Evolutionary conservation across 805 yeast species (phyloP), one percentile per base, ranked within the genome.

Genomic region (Martiniozyma abietophila): DNA sequence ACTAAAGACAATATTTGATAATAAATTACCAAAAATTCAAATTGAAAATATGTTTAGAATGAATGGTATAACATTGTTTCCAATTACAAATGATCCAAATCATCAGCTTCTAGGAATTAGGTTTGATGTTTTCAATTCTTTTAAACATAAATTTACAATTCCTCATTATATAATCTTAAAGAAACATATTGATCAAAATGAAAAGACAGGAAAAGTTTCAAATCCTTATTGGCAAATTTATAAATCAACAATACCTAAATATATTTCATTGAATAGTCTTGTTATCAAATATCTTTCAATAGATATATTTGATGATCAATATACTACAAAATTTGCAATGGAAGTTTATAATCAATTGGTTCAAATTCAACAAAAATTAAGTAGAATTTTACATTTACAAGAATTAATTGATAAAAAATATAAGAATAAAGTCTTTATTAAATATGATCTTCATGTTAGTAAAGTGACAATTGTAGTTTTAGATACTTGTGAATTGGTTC

Each of bases 11-110:
- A 14, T 18, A 14, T 16, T 18, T 19, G 9, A n/a, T 15, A 32
- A 8, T 33, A 21, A 22, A 25, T 25, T 27, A n/a, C 14, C 26
- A 9, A 55, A 56, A 29, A 61, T 67, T 25, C 51, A 62, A 28
- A 45, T 59, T 29, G 79, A 72, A 39, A 71, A 69, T 41, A 51
- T 69, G 14, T 61, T 58, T 36, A 46, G 79, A 34, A 45, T 71
- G 37, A 67, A 62, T 6, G 76, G 76, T 2, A 46, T 67, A 20
- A 71, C 77, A 0, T 67, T 67, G 0, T 72, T 72, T 35, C 72
- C 74, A 1, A 57, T 72, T 27, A 55, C 59, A 6, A 29, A 32
- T 11, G 58, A 47, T 8, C 37, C 44, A 0, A 34, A 42, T 8
- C 61, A 56, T 8, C 48, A 51, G 8, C 48, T 61, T 23, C 39